These are phyloP conservation scores for Pyronema domesticum DNA, from an alignment of 495 filamentous ascomycete genomes.

Conservation along the genomic window DNA sequence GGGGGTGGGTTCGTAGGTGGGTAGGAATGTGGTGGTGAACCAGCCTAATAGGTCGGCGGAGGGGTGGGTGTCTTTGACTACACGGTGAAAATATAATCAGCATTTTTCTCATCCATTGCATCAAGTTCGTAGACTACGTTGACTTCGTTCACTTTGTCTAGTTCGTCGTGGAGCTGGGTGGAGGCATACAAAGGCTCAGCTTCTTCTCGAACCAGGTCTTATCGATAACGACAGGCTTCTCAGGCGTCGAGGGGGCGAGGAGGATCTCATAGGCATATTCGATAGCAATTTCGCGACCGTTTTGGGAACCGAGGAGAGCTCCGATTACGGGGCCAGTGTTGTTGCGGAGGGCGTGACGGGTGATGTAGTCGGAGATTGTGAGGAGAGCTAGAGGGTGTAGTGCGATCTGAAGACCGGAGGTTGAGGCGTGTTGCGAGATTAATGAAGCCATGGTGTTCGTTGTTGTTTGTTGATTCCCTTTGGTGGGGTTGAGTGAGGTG, in stretches of 20 bases:
- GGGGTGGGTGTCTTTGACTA: conserved; percentile 79
- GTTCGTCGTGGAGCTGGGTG: neutral
- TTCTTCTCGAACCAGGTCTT: conserved; percentile 59
- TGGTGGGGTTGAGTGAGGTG: no score
- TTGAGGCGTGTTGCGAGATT: conserved; percentile 44
- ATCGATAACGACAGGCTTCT: conserved; percentile 34
- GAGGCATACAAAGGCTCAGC: conserved; percentile 62
- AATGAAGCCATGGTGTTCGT: conserved; percentile 26
- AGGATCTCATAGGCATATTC: conserved; percentile 83
- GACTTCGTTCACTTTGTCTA: no score
- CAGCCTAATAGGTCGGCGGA: conserved; percentile 80
- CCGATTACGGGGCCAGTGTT: conserved; percentile 64
- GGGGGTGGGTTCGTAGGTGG: conserved; percentile 48
- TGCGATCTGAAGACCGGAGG: conserved; percentile 63
- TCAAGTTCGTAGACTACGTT: neutral
- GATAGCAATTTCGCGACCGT: conserved; percentile 75
- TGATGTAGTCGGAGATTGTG: conserved; percentile 92
- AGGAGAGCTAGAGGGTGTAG: conserved; percentile 90
- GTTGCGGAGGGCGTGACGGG: conserved; percentile 63
- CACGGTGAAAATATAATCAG: neutral
- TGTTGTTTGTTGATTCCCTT: neutral
- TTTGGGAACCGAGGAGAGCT: conserved; percentile 72
- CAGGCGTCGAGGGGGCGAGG: conserved; percentile 29
- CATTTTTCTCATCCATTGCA: no score
- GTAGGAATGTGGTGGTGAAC: conserved; percentile 56